Percentiles rank a stretch among this genome's conserved stretches.
Evolutionary conservation across 352 stramenopile genomes (phyloP).

Genomic region (Plasmopara viticola): DNA sequence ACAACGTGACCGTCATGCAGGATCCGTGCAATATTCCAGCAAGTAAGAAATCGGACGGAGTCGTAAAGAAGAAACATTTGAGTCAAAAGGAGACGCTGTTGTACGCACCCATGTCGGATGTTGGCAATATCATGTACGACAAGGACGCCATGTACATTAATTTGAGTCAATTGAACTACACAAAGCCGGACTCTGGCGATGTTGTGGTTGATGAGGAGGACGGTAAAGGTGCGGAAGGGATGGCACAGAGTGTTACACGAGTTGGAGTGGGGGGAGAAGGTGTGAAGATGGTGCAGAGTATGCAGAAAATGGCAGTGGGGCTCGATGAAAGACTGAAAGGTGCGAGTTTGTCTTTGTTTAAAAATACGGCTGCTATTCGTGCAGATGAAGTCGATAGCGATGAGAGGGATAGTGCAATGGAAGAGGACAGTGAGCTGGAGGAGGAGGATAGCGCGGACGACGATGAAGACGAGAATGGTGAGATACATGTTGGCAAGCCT

Average conservation of each 20-base stretch:
- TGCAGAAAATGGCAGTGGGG: conserved; percentile 88
- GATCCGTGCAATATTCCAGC: conserved; percentile 95
- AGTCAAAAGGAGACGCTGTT: conserved; percentile 92
- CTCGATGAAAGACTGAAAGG: conserved; percentile 93
- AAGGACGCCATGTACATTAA: conserved; percentile 99
- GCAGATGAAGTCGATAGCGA: conserved; percentile 74
- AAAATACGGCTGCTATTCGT: conserved; percentile 84
- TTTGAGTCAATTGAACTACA: conserved; percentile 92
- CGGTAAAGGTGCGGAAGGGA: conserved; percentile 22
- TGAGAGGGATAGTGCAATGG: conserved; percentile 35
- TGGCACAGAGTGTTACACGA: conserved; percentile 20
- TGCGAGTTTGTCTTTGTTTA: conserved; percentile 94
- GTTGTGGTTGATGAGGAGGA: conserved; percentile 52
- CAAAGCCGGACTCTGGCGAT: conserved; percentile 85
- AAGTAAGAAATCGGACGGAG: conserved; percentile 41
- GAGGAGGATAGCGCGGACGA: conserved; percentile 36
- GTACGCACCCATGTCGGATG: conserved; percentile 87
- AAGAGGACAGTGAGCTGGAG: too few relatives aligned
- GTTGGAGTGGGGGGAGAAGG: conserved; percentile 64
- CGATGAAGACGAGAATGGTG: conserved; percentile 38
- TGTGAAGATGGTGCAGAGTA: conserved; percentile 91
- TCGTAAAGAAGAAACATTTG: conserved; percentile 83
- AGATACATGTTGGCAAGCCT: conserved; percentile 50
- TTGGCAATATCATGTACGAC: conserved; percentile 98
- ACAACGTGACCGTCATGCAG: conserved; percentile 88